Evolutionary conservation across 2,329 filamentous ascomycete genomes (phyloP).

Genomic region (Pseudocercospora pini-densiflorae): DNA sequence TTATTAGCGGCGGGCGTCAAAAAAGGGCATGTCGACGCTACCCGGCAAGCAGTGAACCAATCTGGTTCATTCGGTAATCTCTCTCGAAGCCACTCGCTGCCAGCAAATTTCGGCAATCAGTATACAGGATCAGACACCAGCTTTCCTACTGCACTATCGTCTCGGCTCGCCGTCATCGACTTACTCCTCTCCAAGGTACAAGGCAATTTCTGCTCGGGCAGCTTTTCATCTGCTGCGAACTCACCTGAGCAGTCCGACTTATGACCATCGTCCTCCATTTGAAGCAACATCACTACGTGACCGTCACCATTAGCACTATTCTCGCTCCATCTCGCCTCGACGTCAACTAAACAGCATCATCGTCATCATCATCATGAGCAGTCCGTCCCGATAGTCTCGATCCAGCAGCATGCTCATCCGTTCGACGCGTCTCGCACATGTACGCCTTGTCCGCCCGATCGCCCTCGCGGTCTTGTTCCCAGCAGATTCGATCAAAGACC

Average conservation of each 20-base stretch:
- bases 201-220: slow-evolving; percentile 11
- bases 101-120: slow-evolving; percentile 32
- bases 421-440: slow-evolving; percentile 4
- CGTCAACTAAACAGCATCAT: not conserved
- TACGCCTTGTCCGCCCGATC: not conserved
- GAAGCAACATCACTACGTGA: slow-evolving; percentile 16
- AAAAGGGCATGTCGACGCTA: slow-evolving; percentile 26
- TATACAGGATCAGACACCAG: slow-evolving; percentile 36
- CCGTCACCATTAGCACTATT: slow-evolving; percentile 10
- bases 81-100: slow-evolving; percentile 22
- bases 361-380: slow-evolving; percentile 4
- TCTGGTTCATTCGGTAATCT: slow-evolving; percentile 28
- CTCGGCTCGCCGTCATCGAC: slow-evolving; percentile 30
- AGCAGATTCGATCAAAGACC: slow-evolving; percentile 1
- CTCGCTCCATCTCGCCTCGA: slow-evolving; percentile 10
- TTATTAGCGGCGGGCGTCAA: slow-evolving; percentile 36
- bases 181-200: slow-evolving; percentile 13
- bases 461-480: not conserved
- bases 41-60: slow-evolving; percentile 26
- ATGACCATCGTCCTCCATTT: slow-evolving; percentile 15
- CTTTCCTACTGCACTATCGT: slow-evolving; percentile 29
- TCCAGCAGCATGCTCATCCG: not conserved
- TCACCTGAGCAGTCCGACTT: slow-evolving; percentile 12
- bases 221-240: slow-evolving; percentile 13
- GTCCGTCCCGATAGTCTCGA: slow-evolving; percentile 11